Base-by-base conservation (phyloP, 768 basidiomycete genomes). In the Boletus reticulatus region DNA sequence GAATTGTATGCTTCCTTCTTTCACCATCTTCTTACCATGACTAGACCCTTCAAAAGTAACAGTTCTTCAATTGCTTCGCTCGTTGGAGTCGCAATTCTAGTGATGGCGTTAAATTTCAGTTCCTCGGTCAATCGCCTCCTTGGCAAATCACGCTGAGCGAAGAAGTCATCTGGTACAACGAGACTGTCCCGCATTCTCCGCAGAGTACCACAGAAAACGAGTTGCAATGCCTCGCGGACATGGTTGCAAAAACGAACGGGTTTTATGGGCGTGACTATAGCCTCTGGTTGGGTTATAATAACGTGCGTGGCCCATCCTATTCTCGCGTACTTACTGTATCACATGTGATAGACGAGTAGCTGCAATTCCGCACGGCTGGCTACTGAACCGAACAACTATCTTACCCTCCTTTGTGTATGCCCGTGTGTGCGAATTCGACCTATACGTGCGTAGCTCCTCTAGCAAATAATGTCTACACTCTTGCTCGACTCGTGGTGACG, bases 281-380 rank as follows among this genome's bases (percentile, higher is more conserved):
- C 57, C 65, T 79, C 8, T 78, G 77, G 58, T 64, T 80, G n/a
- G 80, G 78, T 14, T 80, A 76, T 76, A 80, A 80, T 50, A 80
- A 80, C 55, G 78, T 80, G 42, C 24, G 56, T 54, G 8, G 19
- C 19, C 12, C 48, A 1, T 37, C 20, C 24, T 16, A 16, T 32
- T 14, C 29, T n/a, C 7, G 1, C 29, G 0, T 14, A 12, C 43
- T 61, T 34, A 22, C 22, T 22, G 22, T 22, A 55, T 6, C 19
- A 19, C n/a, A 6, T 36, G 17, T 24, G 17, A 7, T 36, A 78
- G 78, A 71, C 41, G 78, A 80, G n/a, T n/a, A 57, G 62, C 78
- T 1, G 69, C 76, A 3, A 48, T 81, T 19, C 60, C 77, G 16
- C 80, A 80, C 47, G 77, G 78, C 16, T 58, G 67, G 4, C 56